Conservation (phyloP, 2,329 filamentous ascomycete genomes). For the Emergomyces orientalis region DNA sequence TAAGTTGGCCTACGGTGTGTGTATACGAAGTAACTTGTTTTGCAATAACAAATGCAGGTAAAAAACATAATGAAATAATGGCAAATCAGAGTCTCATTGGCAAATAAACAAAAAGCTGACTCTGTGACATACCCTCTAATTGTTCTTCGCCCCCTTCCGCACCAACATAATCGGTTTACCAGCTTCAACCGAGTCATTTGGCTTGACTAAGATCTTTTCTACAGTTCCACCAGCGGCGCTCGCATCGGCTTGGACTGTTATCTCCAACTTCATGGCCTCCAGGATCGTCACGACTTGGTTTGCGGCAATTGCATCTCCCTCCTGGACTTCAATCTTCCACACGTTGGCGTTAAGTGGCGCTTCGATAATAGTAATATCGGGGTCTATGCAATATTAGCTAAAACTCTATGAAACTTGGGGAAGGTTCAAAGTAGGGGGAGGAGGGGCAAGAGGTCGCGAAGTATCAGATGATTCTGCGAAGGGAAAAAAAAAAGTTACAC, state of each 20-base stretch:
- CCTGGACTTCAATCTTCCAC: conserved; percentile 43
- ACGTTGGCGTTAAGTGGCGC: conserved; percentile 44
- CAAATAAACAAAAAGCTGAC: background rate
- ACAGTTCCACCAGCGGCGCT: conserved; percentile 23
- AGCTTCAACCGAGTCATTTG: conserved; percentile 31
- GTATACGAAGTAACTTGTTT: background rate
- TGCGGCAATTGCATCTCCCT: conserved; percentile 35
- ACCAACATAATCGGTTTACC: conserved; percentile 27
- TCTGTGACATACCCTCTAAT: background rate
- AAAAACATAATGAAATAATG: background rate
- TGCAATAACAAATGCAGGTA: background rate
- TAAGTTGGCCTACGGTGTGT: background rate
- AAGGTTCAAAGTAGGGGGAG: background rate
- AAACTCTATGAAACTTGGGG: background rate
- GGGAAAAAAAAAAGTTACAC: conserved; percentile 11
- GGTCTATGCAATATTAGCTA: conserved; percentile 21
- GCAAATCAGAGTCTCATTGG: background rate
- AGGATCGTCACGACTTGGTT: conserved; percentile 41
- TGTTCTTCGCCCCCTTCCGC: conserved; percentile 12
- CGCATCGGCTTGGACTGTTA: conserved; percentile 33
- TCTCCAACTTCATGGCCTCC: conserved; percentile 52
- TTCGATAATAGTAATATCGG: conserved; percentile 31
- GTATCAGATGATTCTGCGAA: background rate
- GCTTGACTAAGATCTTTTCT: conserved; percentile 34
- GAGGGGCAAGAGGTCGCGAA: background rate